A percentile compares a stretch with the other conserved stretches of the same genome.
These are phyloP conservation scores for Xylaria hypoxylon DNA, from an alignment of 2,329 filamentous ascomycete genomes.

Conservation along the genomic window DNA sequence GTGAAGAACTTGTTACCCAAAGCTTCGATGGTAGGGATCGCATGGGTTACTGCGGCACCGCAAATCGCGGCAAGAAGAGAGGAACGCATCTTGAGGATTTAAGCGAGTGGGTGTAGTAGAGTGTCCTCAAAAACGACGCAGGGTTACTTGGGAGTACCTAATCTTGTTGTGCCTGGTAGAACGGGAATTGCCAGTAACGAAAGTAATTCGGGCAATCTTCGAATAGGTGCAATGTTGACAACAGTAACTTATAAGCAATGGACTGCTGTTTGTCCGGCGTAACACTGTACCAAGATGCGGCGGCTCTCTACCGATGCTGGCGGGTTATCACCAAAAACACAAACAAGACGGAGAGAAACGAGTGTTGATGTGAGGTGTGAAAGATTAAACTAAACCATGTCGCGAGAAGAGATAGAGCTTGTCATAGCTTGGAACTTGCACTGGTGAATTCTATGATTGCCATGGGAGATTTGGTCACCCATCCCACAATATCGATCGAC, in stretches of 20 bases:
- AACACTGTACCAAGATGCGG: slow-evolving; percentile 23
- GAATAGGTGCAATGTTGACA: slow-evolving; percentile 21
- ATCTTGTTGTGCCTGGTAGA: background rate
- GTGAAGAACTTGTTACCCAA: slow-evolving; percentile 89
- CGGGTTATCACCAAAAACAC: slow-evolving; percentile 35
- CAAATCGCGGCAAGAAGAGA: slow-evolving; percentile 52
- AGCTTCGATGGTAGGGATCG: slow-evolving; percentile 62
- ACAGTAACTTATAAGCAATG: slow-evolving; percentile 17
- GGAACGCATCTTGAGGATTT: slow-evolving; percentile 54
- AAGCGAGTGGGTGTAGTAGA: slow-evolving; percentile 25
- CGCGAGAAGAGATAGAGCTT: slow-evolving; percentile 21
- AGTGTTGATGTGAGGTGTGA: slow-evolving; percentile 4
- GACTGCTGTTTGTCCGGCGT: slow-evolving; percentile 21
- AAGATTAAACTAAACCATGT: slow-evolving; percentile 14
- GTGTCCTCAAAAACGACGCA: slow-evolving; percentile 10
- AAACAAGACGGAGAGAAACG: slow-evolving; percentile 16
- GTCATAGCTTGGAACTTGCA: slow-evolving; percentile 23
- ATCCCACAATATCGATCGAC: slow-evolving; percentile 28
- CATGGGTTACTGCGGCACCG: slow-evolving; percentile 52
- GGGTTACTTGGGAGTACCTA: slow-evolving; percentile 4
- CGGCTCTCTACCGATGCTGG: slow-evolving; percentile 30
- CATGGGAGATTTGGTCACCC: slow-evolving; percentile 12
- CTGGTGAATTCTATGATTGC: slow-evolving; percentile 17
- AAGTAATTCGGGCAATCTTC: slow-evolving; percentile 17
- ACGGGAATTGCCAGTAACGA: slow-evolving; percentile 27